A percentile compares a stretch with the other conserved stretches of the same genome.
Evolutionary conservation across 805 yeast species (phyloP).

Genomic region (Maudiozyma barnettii): DNA sequence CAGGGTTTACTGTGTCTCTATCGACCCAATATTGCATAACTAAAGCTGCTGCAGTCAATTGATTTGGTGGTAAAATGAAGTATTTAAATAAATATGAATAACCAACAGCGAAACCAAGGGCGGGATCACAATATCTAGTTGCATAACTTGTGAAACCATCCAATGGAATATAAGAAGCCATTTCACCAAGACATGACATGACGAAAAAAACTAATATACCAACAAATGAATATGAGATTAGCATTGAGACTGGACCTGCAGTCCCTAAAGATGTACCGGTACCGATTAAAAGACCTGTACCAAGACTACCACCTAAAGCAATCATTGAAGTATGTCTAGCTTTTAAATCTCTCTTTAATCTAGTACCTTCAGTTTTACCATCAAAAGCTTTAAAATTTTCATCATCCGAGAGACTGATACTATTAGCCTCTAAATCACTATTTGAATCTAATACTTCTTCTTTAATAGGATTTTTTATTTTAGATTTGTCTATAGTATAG

Average conservation of each 20-base stretch:
- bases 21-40: constrained; percentile 38
- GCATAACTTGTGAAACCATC: constrained; percentile 62
- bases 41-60: constrained; percentile 40
- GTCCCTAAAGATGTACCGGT: constrained; percentile 59
- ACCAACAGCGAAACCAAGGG: constrained; percentile 40
- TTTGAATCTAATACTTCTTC: constrained; percentile 3
- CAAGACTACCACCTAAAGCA: constrained; percentile 77
- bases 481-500: not conserved
- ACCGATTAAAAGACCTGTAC: constrained; percentile 72
- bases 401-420: not conserved
- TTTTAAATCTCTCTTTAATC: constrained; percentile 26
- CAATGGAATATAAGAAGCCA: constrained; percentile 58
- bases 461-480: not conserved
- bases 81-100: constrained; percentile 38
- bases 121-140: constrained; percentile 38
- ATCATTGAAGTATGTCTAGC: constrained; percentile 62
- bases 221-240: constrained; percentile 57
- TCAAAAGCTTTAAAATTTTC: constrained; percentile 4
- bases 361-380: constrained; percentile 10
- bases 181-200: constrained; percentile 60
- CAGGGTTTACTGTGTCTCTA: constrained; percentile 33
- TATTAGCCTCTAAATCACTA: constrained; percentile 5
- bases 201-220: constrained; percentile 65
- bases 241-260: constrained; percentile 52
- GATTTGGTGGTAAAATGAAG: constrained; percentile 39